These are phyloP conservation scores for Ustilago cynodontis DNA, from an alignment of 1,284 basidiomycete species.

Conservation along the genomic window DNA sequence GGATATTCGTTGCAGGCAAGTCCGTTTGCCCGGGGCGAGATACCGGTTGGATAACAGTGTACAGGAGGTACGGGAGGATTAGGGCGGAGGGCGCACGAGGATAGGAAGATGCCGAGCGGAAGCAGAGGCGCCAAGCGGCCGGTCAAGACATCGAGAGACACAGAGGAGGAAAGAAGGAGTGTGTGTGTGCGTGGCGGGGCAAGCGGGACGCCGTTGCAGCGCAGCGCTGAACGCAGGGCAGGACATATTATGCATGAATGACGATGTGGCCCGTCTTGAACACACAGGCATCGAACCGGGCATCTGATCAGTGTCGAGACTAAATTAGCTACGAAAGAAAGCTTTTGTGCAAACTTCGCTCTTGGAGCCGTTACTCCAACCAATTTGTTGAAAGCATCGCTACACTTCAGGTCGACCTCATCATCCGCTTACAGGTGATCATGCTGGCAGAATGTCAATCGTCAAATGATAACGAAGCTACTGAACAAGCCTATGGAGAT, in stretches of 20 bases:
- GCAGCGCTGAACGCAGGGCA: background rate
- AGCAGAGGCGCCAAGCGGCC: background rate
- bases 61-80: no score
- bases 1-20: background rate
- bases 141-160: background rate
- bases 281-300: background rate
- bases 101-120: constrained; percentile 4
- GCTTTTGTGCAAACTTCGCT: background rate
- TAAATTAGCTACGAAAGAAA: constrained; percentile 6
- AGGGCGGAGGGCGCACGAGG: background rate
- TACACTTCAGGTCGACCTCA: background rate
- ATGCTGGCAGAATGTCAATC: no score
- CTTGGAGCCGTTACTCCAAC: background rate
- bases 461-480: no score
- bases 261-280: constrained; percentile 11
- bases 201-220: background rate
- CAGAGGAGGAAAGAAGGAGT: background rate
- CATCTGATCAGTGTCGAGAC: background rate
- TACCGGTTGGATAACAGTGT: background rate
- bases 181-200: background rate
- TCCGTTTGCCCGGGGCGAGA: background rate
- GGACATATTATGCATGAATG: constrained; percentile 11
- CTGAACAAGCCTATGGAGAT: no score
- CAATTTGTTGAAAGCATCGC: background rate
- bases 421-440: background rate